Base-by-base conservation (phyloP, 116 monocot genomes). In the Dioscorea cayenensis region DNA sequence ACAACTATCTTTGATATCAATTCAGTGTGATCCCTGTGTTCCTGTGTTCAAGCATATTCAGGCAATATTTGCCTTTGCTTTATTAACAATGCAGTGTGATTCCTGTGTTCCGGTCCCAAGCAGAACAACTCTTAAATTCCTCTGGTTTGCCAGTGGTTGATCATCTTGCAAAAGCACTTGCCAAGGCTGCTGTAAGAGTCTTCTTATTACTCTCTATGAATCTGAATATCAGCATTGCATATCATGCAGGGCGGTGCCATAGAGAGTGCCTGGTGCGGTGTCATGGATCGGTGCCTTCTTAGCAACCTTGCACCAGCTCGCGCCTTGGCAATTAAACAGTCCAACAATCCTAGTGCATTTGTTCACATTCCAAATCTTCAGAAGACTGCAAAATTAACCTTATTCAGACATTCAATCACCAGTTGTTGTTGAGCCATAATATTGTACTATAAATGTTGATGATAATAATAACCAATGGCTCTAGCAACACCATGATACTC, bases 111-210 rank as follows among this genome's bases (percentile, higher is more conserved):
- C 76, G 70, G 22, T 71, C 74, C 49, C 92, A 88, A 81, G 96
- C 93, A 5, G 92, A 97, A 68, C 60, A 86, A 50, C 88, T 97
- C 25, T 52, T 97, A 43, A 86, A 51, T 75, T 81, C 87, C 11
- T 90, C 96, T 60, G 88, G 79, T 13, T 77, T 90, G 71, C 76
- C 90, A 48, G 79, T 87, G 35, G 82, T 90, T 22, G 96, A 97
- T 71, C 80, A 90, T 29, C 90, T 97, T 25, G 96, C 96, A 68
- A 97, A 97, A 81, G 97, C 97, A 64, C 90, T 97, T 79, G 90
- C 97, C 28, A 97, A 97, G 77, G 84, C 88, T 55, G 88, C 86
- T 7, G 95, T 95, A 80, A 80, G 89, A 70, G 66, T n/a, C 48
- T 5, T 20, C 10, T 35, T 69, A n/a, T 28, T 8, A 8, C 51